These are phyloP conservation scores for Carex arenaria DNA, from an alignment of 202 grass and related monocot species.

Conservation along the genomic window DNA sequence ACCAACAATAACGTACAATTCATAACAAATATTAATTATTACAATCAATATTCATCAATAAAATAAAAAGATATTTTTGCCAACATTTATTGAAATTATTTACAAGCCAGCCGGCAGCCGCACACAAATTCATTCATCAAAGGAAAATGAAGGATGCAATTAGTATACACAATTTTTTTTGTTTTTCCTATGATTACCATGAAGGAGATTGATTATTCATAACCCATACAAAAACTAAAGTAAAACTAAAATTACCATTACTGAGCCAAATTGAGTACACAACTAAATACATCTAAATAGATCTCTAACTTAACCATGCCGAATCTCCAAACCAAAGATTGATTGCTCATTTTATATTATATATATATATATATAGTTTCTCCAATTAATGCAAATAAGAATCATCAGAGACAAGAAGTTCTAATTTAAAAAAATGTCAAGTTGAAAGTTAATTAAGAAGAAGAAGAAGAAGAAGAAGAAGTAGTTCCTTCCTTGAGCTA, in stretches of 20 bases:
- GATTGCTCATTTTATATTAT: background rate
- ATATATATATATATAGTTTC: background rate
- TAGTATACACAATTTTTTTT: background rate
- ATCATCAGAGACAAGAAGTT: constrained; percentile 2
- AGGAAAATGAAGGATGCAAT: no score
- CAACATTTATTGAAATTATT: constrained; percentile 6
- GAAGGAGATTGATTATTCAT: background rate
- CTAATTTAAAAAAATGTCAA: constrained; percentile 28
- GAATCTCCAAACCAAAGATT: background rate
- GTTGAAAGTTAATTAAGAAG: constrained; percentile 4
- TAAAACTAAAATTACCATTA: background rate
- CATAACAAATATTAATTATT: constrained; percentile 1
- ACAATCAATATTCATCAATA: background rate
- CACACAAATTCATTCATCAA: background rate
- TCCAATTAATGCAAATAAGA: background rate
- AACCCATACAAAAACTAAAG: background rate
- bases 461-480: no score
- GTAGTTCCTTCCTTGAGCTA: no score
- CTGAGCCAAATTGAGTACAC: background rate
- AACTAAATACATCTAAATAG: background rate
- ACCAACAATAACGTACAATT: constrained; percentile 16
- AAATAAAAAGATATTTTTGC: constrained; percentile 18
- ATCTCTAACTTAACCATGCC: background rate
- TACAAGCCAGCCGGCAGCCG: background rate
- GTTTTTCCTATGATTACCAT: background rate